Base-by-base conservation (phyloP, 2,329 filamentous ascomycete genomes). In the Scytalidium lignicola region DNA sequence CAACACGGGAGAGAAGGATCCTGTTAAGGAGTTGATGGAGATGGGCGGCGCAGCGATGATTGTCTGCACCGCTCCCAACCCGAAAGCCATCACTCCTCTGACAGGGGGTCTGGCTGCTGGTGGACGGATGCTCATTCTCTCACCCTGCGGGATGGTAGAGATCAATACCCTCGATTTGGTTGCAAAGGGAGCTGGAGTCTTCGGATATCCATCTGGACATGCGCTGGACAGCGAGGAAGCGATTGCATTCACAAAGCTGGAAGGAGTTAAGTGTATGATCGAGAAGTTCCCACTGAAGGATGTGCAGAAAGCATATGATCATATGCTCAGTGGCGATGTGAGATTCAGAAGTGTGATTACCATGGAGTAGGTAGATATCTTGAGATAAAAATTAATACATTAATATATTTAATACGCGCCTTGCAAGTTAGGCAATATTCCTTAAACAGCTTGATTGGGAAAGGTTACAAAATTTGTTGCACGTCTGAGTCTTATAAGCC, bases 211-310 rank as follows among this genome's bases (percentile, higher is more conserved):
- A 0, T 78, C 79, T 19, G 85, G 84, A 0, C 75, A 86, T 37
- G 74, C 83, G 1, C 70, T 81, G 42, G 79, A 88, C 53, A 74
- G 76, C 48, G 78, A 83, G 59, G 80, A 87, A 57, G 83, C 86
- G 51, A 75, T 90, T 46, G 72, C 71, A 2, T 90, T 90, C 60
- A 77, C 85, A 0, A 68, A 74, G 51, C 66, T 72, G 15, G 81
- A 88, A 56, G 71, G 72, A 3, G 75, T 90, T 55, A 77, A 79
- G 65, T 85, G 84, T 46, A 71, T 87, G 64, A 68, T 85, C 22
- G 78, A 88, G 71, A 81, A 72, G 58, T 88, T 80, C 61, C 74
- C 80, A 0, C 69, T 90, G 50, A 73, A 64, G 0, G 70, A 80
- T 44, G 60, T 50, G 1, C 58, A 63, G 44, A 37, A 62, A 32